Evolutionary conservation across 1,284 basidiomycete species (phyloP), one percentile per base, ranked within the genome.

Genomic region (Pseudomicrostroma phylloplanum): DNA sequence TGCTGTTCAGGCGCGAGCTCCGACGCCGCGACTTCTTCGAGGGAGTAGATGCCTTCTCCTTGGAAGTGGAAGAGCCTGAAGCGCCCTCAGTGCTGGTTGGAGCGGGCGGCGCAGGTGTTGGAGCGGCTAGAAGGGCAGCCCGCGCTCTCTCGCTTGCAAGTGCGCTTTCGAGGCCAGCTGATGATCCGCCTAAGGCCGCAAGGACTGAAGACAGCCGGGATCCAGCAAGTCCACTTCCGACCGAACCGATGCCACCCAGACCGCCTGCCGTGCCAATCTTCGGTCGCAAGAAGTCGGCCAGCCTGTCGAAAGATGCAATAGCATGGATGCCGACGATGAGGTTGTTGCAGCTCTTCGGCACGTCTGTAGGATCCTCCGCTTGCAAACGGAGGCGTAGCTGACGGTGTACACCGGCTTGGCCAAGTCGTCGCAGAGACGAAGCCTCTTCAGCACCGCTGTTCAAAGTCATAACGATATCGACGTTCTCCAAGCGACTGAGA

Each of bases 131-230:
- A 36, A 36, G 30, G 30, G 30, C 30, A 36, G 30, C 30, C 3
- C 30, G 30, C 4, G 30, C 30, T 36, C 30, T 36, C 9, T 36
- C 30, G 30, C 30, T 36, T 58, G 57, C 58, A 54, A 46, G 56
- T 53, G 19, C 65, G 63, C 51, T 66, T 61, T 25, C 67, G 58
- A 51, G 73, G 60, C 81, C 81, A 6, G 80, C 88, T 0, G 88
- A 87, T 6, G 21, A 19, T 3, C 80, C 81, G 4, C 91, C 88
- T 57, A 96, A 84, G 1, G 92, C 89, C 26, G 93, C 92, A 54
- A 97, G 85, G 86, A 96, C 91, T 43, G 88, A 88, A 2, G 90
- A 89, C 13, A 96, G 80, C 13, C 91, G 85, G 15, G 88, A 87
- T 19, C 62, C 60, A 13, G 65, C 56, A 61, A 59, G 39, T 61